These are phyloP conservation scores for Colletotrichum abscissum DNA, from an alignment of 2,329 filamentous ascomycete species.

Conservation along the genomic window DNA sequence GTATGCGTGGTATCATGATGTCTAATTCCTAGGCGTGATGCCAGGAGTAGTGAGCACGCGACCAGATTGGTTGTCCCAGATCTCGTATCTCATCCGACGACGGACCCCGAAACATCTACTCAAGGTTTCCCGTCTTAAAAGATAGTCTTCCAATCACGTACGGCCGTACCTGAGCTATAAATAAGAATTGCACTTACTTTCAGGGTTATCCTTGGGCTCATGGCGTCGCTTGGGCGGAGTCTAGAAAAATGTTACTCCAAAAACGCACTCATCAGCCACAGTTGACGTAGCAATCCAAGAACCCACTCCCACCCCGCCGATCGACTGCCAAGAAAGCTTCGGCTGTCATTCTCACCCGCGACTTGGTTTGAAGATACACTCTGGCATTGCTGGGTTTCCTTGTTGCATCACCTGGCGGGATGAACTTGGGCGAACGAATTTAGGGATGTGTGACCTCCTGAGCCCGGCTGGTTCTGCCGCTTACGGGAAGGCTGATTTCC, in stretches of 20 bases:
- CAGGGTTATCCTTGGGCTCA: not conserved
- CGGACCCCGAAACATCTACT: conserved; percentile 1
- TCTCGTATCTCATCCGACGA: conserved; percentile 13
- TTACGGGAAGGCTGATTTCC: not conserved
- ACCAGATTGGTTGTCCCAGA: conserved; percentile 6
- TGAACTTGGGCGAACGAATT: not conserved
- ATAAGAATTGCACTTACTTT: conserved; percentile 9
- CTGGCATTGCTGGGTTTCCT: not conserved
- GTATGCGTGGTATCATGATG: conserved; percentile 2
- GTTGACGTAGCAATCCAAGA: conserved; percentile 28
- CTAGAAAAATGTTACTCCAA: conserved; percentile 13
- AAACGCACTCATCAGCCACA: conserved; percentile 23
- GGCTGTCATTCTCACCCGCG: conserved; percentile 8
- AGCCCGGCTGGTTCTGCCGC: not conserved
- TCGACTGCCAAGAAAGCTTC: conserved; percentile 34
- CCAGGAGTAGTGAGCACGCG: conserved; percentile 1
- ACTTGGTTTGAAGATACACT: too few relatives aligned
- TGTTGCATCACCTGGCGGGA: conserved; percentile 13
- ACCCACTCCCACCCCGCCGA: conserved; percentile 2
- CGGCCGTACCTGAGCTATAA: conserved; percentile 17
- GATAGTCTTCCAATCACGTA: conserved; percentile 14
- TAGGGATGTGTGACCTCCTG: not conserved
- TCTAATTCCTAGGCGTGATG: not conserved
- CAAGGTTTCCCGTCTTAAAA: not conserved
- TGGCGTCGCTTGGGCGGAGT: conserved; percentile 5